These are phyloP conservation scores for Iberis amara DNA, from an alignment of 441 rosid genomes.

Conservation along the genomic window DNA sequence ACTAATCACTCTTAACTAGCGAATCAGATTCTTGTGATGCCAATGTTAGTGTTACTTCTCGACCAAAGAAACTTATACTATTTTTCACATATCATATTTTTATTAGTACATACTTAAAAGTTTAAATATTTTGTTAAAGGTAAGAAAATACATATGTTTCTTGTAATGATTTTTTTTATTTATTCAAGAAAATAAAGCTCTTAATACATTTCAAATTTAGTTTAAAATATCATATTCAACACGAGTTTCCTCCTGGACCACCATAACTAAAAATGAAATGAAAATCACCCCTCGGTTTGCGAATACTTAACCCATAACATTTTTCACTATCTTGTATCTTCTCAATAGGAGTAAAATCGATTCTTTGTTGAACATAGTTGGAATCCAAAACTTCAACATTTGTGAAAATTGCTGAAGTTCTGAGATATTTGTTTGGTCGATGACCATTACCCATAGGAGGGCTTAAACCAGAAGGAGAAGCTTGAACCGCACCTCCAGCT, in stretches of 20 bases:
- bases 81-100: too few species aligned
- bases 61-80: too few species aligned
- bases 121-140: too few species aligned
- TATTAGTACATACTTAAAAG: too few species aligned
- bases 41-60: too few species aligned
- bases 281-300: too few species aligned
- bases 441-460: slow-evolving; percentile 5
- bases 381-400: neutral
- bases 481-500: neutral
- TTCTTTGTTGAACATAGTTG: neutral
- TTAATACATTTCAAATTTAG: too few species aligned
- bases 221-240: slow-evolving; percentile 1
- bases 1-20: too few species aligned
- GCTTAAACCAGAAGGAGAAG: neutral
- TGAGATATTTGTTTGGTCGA: neutral
- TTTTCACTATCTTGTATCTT: neutral
- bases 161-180: too few species aligned
- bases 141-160: too few species aligned
- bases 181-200: too few species aligned
- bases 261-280: neutral
- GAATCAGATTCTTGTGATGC: too few species aligned
- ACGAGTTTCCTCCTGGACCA: slow-evolving; percentile 9
- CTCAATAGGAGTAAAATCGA: neutral
- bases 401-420: neutral
- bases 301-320: neutral